A percentile compares a stretch with the other conserved stretches of the same genome.
These are phyloP conservation scores for Pythium scleroteichum DNA, from an alignment of 352 stramenopile species.

Conservation along the genomic window DNA sequence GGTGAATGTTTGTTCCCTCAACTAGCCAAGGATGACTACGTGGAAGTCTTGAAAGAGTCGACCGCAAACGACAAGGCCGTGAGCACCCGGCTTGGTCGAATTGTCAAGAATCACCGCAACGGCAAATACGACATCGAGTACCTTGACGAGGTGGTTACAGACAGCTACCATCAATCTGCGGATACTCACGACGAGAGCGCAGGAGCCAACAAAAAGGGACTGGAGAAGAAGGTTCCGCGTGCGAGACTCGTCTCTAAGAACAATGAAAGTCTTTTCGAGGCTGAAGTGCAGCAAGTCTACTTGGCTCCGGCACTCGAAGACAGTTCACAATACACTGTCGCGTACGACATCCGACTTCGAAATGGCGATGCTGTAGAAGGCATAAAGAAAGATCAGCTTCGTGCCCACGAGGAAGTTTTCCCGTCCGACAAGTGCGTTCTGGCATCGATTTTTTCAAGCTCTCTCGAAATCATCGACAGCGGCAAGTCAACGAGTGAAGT, in stretches of 20 bases:
- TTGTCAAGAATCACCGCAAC: conserved; percentile 44
- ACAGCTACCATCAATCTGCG: conserved; percentile 1
- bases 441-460: conserved; percentile 35
- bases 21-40: conserved; percentile 48
- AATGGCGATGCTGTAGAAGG: conserved; percentile 41
- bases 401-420: conserved; percentile 39
- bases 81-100: conserved; percentile 27
- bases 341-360: conserved; percentile 44
- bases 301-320: background rate
- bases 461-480: conserved; percentile 27
- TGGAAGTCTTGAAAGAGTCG: conserved; percentile 30
- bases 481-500: conserved; percentile 13
- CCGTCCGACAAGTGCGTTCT: conserved; percentile 43
- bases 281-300: conserved; percentile 32
- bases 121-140: conserved; percentile 55
- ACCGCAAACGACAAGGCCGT: background rate
- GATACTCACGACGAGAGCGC: background rate
- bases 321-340: conserved; percentile 19
- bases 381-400: conserved; percentile 38
- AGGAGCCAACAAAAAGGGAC: background rate
- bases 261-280: conserved; percentile 36
- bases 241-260: conserved; percentile 33
- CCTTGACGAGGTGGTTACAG: conserved; percentile 30
- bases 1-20: conserved; percentile 34
- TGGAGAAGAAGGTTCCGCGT: conserved; percentile 31